Evolutionary conservation across 257 asterid species (phyloP).

Genomic region (Henckelia pumila): DNA sequence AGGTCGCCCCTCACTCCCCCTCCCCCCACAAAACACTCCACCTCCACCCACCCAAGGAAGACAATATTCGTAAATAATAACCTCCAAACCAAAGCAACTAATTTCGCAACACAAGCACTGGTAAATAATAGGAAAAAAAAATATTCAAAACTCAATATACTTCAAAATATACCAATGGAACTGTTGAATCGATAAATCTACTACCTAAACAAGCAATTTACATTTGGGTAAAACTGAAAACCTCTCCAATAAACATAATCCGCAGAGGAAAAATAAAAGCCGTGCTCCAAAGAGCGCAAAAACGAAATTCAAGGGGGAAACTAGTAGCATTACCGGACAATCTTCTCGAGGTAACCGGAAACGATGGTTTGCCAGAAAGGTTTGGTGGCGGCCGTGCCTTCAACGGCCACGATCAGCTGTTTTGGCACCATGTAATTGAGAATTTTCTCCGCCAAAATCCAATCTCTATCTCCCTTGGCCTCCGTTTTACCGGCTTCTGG

Average conservation of each 20-base stretch:
- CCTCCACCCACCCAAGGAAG: neutral
- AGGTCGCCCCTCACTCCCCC: too few species aligned
- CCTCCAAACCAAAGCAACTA: neutral
- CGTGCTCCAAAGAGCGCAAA: neutral
- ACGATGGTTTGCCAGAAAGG: constrained; percentile 72
- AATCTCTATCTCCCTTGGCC: neutral
- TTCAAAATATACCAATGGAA: neutral
- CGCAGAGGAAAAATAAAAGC: neutral
- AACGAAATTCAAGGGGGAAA: constrained; percentile 18
- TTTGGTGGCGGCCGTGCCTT: constrained; percentile 90
- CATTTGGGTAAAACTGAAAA: neutral
- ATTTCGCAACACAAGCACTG: neutral
- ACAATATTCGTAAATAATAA: too few species aligned
- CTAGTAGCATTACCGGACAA: constrained; percentile 51
- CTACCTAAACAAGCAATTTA: neutral
- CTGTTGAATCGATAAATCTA: neutral
- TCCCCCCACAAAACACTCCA: too few species aligned
- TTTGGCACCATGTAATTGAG: constrained; percentile 38
- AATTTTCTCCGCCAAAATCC: constrained; percentile 22
- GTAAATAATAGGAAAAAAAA: too few species aligned
- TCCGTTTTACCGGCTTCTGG: neutral
- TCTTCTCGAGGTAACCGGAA: constrained; percentile 77
- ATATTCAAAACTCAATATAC: neutral
- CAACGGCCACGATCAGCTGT: constrained; percentile 76
- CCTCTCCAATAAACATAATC: constrained; percentile 5